Percentiles rank a stretch among this genome's conserved stretches.
These are phyloP conservation scores for Meredithiella fracta DNA, from an alignment of 2,329 filamentous ascomycete genomes.

Conservation along the genomic window DNA sequence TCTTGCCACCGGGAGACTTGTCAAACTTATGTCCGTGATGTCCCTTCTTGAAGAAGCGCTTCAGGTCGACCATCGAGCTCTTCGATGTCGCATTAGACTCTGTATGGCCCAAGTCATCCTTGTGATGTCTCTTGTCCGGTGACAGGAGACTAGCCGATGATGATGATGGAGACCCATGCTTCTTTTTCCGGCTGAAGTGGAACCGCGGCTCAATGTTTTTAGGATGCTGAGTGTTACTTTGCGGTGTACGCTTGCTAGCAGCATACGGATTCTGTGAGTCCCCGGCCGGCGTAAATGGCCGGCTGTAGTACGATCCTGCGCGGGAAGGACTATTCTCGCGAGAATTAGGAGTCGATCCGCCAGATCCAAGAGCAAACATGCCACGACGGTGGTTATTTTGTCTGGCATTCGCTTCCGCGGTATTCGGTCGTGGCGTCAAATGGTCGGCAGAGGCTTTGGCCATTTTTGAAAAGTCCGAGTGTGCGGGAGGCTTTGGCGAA, in stretches of 20 bases:
- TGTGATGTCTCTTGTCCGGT: conserved; percentile 30
- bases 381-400: conserved; percentile 32
- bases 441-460: conserved; percentile 27
- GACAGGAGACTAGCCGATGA: conserved; percentile 33
- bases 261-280: conserved; percentile 75
- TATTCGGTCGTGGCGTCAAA: conserved; percentile 9
- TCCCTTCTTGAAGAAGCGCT: conserved; percentile 77
- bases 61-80: conserved; percentile 84
- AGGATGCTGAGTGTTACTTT: conserved; percentile 41
- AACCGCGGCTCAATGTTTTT: conserved; percentile 57
- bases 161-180: conserved; percentile 38
- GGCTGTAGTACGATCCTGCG: conserved; percentile 48
- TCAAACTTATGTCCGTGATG: conserved; percentile 52
- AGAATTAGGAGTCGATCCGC: conserved; percentile 39
- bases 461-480: conserved; percentile 20
- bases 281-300: conserved; percentile 62
- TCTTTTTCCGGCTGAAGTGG: conserved; percentile 54
- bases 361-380: conserved; percentile 35
- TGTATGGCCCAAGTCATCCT: conserved; percentile 10
- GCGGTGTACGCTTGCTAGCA: conserved; percentile 60
- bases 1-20: conserved; percentile 41
- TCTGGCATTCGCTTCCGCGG: conserved; percentile 4
- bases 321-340: conserved; percentile 48
- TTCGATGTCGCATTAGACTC: conserved; percentile 26
- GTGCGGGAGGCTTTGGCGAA: conserved; percentile 24